Evolutionary conservation across 768 basidiomycete genomes (phyloP), one percentile per base, ranked within the genome.

Genomic region (Leccinum longicurvipes): DNA sequence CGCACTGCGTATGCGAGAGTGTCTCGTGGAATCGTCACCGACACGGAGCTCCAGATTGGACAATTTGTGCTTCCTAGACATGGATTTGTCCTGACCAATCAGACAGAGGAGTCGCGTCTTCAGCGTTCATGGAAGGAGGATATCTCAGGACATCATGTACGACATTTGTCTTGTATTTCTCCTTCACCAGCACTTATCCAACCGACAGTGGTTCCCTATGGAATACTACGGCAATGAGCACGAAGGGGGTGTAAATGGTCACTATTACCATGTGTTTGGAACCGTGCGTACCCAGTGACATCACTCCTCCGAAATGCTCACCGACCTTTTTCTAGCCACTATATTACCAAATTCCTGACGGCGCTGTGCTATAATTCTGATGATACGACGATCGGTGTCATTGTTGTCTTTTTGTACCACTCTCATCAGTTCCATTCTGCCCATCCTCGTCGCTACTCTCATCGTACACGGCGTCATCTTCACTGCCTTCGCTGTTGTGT

Each of bases 31-130:
- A 84, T 84, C 31, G 87, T 96, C 59, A 93, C 91, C 24, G 93
- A 96, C 64, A 95, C 93, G 1, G 92, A 95, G 65, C 78, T 93
- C 50, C 93, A 93, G 71, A 83, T 95, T 34, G 92, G 85, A 11
- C 91, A 90, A 69, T 95, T 93, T 65, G 79, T 89, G 48, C 67
- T 94, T 4, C 91, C 91, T 0, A 77, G 74, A 46, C 77, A 83
- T 53, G 85, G 82, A 0, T 63, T 69, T 56, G 67, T 67, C 17
- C 79, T 85, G 4, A 74, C 74, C 23, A 82, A 91, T 61, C 83
- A 89, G 19, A 77, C 82, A 0, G 69, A 78, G 48, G 74, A 78
- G 17, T 85, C 87, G 3, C 79, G 87, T 47, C 90, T 93, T 69
- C 69, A 84, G 50, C 82, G 89, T 45, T 74, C 82, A 1, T 78